phyloP scores from a whole-genome alignment of 2,329 filamentous ascomycete species.

The Ploettnerulaceae sp. region DNA sequence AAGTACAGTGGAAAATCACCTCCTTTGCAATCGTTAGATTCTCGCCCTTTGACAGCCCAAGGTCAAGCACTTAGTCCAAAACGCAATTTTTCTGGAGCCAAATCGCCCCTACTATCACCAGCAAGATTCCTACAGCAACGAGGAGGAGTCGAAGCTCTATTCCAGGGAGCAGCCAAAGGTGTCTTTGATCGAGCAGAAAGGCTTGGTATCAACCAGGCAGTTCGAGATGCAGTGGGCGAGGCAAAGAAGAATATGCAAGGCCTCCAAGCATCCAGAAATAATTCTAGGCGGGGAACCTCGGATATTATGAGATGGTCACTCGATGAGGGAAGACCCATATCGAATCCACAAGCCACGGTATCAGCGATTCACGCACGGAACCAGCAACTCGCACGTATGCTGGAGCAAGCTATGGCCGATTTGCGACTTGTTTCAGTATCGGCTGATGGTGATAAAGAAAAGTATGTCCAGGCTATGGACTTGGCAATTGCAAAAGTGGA shows the following conservation, averaged over 20 bases:
- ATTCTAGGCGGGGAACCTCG: conserved; percentile 26
- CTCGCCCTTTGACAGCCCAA: conserved; percentile 29
- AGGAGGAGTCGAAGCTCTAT: conserved; percentile 60
- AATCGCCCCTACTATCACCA: conserved; percentile 32
- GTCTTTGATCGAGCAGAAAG: conserved; percentile 70
- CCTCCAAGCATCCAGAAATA: conserved; percentile 52
- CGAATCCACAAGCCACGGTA: conserved; percentile 37
- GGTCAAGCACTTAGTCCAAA: conserved; percentile 26
- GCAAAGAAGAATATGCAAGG: conserved; percentile 70
- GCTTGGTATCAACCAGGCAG: conserved; percentile 73
- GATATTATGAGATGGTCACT: conserved; percentile 30
- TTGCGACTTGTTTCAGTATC: conserved; percentile 56
- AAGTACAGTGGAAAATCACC: conserved; percentile 64
- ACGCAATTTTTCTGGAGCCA: conserved; percentile 23
- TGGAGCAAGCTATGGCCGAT: conserved; percentile 60
- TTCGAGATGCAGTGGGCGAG: conserved; percentile 77
- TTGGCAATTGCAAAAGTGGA: conserved; percentile 58
- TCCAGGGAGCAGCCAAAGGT: conserved; percentile 72
- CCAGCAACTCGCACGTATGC: conserved; percentile 59
- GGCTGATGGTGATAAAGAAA: conserved; percentile 39
- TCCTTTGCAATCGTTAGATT: conserved; percentile 24
- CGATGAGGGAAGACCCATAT: conserved; percentile 28
- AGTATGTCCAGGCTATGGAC: conserved; percentile 50
- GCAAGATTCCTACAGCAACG: conserved; percentile 42
- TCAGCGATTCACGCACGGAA: conserved; percentile 60